These are phyloP conservation scores for Colletotrichum tropicale DNA, from an alignment of 2,329 filamentous ascomycete species.

Conservation along the genomic window DNA sequence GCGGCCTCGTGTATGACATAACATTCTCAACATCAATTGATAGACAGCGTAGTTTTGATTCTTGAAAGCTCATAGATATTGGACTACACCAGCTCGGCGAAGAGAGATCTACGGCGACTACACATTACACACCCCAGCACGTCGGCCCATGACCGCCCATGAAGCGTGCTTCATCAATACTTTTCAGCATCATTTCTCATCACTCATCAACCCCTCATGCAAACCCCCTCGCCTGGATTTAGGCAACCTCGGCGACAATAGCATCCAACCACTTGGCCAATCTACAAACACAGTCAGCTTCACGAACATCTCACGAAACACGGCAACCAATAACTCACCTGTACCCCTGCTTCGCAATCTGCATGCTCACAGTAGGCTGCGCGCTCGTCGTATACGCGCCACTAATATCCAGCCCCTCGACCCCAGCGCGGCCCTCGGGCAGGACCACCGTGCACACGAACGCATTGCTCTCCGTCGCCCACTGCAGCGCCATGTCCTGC, in stretches of 20 bases:
- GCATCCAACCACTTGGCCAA: slow-evolving; percentile 18
- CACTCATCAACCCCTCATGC: not conserved
- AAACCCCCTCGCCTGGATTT: not conserved
- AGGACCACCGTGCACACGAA: slow-evolving; percentile 48
- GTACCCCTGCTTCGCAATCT: slow-evolving; percentile 50
- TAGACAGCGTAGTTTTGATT: not conserved
- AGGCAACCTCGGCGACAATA: slow-evolving; percentile 10
- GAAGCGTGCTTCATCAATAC: not conserved
- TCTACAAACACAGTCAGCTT: not conserved
- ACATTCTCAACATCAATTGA: accelerated
- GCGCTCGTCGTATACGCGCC: slow-evolving; percentile 43
- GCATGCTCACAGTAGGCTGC: slow-evolving; percentile 42
- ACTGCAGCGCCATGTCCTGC: slow-evolving; percentile 36
- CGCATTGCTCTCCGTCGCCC: slow-evolving; percentile 47
- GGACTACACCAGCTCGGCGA: accelerated
- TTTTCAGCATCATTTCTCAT: not conserved
- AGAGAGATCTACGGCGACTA: not conserved
- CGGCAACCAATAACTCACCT: not conserved
- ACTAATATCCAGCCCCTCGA: slow-evolving; percentile 43
- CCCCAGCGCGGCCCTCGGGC: slow-evolving; percentile 36
- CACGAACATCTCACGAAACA: too few species aligned
- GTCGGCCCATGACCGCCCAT: not conserved
- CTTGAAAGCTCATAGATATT: not conserved
- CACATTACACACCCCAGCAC: not conserved
- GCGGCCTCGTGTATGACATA: accelerated